phyloP scores from a whole-genome alignment of 805 yeast genomes.

The Maudiozyma serrabonitensis region DNA sequence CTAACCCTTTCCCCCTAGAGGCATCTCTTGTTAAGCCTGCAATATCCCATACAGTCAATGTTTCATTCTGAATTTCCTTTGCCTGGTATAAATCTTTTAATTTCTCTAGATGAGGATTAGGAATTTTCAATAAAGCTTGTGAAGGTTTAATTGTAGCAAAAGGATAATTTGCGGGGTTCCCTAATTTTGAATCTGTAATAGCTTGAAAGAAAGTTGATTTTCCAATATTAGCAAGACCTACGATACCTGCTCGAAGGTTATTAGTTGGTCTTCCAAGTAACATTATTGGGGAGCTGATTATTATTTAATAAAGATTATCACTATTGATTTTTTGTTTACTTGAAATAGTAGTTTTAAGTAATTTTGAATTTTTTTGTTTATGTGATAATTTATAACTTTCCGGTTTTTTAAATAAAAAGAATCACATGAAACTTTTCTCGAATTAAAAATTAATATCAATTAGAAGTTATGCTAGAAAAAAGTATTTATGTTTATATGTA shows the following conservation, averaged over 20 bases:
- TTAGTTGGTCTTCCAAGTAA: constrained; percentile 73
- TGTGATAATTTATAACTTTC: no score
- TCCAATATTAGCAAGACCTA: constrained; percentile 91
- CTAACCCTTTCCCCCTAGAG: constrained; percentile 74
- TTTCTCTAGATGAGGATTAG: constrained; percentile 49
- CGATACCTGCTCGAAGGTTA: constrained; percentile 75
- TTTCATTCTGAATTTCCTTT: constrained; percentile 56
- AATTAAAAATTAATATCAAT: background rate
- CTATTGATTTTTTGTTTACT: background rate
- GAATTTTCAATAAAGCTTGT: constrained; percentile 65
- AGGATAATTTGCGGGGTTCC: constrained; percentile 96
- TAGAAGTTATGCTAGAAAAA: background rate
- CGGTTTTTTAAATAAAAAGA: no score
- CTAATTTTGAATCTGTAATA: constrained; percentile 82
- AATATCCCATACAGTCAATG: constrained; percentile 63
- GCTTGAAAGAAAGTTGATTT: constrained; percentile 97
- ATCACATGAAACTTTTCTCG: no score
- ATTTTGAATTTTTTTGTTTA: background rate
- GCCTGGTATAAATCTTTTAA: constrained; percentile 49
- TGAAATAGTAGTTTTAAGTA: background rate
- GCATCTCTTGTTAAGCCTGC: constrained; percentile 70
- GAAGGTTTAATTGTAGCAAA: constrained; percentile 85
- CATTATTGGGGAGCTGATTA: constrained; percentile 24
- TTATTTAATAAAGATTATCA: background rate
- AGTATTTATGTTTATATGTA: background rate